Base-by-base conservation (phyloP, 768 basidiomycete genomes). In the Amanita pseudoporphyria region DNA sequence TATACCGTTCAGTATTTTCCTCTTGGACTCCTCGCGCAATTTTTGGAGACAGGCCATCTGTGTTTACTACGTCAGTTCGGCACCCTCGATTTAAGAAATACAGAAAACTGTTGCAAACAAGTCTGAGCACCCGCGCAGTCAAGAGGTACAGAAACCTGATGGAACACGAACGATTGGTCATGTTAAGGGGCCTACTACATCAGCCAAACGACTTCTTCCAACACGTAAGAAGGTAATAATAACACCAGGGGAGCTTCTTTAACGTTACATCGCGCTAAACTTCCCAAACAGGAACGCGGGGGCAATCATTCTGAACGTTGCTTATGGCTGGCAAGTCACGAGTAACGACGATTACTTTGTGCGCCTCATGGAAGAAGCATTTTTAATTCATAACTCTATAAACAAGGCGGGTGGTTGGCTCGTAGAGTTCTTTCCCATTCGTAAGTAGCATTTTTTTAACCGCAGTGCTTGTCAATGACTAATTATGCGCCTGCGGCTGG, bases 291-390 rank as follows among this genome's bases (percentile, higher is more conserved):
- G 67, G 37, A 64, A 64, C 53, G 64, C 67, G 13, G 67, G 63
- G 16, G 63, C 66, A 6, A 56, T 67, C 5, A 62, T 68, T 9
- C 48, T 71, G 46, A 64, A 67, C 52, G 63, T 71, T 32, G 62
- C 71, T 1, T 72, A 72, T 54, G 71, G 72, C 16, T 71, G 67
- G 45, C 60, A 67, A 28, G 64, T 69, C 9, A 62, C 54, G 35
- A 58, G 53, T 18, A 61, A 62, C 30, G 57, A 65, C n/a, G 69
- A 71, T 32, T 51, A 61, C 32, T 58, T 70, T 49, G 62, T 72
- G 1, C 45, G 38, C 30, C 46, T 62, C 21, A 57, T 67, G 14
- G 65, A 71, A 46, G 59, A 69, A 19, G 60, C 57, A 1, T 62
- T 66, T 24, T 56, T 54, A 22, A 51, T 64, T 6, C 54, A 56